Percentiles rank a stretch among this genome's conserved stretches.
These are phyloP conservation scores for Beauveria pseudobassiana DNA, from an alignment of 2,329 filamentous ascomycete species.

Conservation along the genomic window DNA sequence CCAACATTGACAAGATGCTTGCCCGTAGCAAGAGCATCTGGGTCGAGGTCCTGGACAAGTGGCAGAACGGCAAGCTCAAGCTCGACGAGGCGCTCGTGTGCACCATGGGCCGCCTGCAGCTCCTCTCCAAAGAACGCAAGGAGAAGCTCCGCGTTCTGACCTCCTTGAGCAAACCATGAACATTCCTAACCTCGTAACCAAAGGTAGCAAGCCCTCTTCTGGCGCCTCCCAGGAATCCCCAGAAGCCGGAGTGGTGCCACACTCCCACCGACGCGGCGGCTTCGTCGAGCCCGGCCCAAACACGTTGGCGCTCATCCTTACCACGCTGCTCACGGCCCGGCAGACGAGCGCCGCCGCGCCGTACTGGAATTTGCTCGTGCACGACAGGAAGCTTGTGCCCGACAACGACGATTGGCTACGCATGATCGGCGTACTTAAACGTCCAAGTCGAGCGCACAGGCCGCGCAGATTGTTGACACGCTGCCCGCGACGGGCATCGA, in stretches of 20 bases:
- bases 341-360: conserved; percentile 54
- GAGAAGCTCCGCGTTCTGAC: conserved; percentile 66
- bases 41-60: conserved; percentile 70
- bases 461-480: conserved; percentile 49
- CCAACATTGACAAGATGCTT: conserved; percentile 40
- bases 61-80: conserved; percentile 60
- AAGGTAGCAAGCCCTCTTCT: neutral
- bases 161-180: conserved; percentile 78
- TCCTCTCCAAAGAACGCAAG: conserved; percentile 48
- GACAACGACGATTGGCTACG: conserved; percentile 64
- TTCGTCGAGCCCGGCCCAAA: conserved; percentile 42
- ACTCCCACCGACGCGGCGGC: conserved; percentile 9
- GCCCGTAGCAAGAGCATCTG: conserved; percentile 68
- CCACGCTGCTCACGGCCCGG: conserved; percentile 53
- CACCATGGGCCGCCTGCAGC: conserved; percentile 72
- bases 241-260: neutral
- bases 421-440: conserved; percentile 61
- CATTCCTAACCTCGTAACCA: conserved; percentile 47
- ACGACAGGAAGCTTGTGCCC: conserved; percentile 54
- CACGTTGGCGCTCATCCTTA: conserved; percentile 61
- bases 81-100: conserved; percentile 75
- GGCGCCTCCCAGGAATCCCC: neutral
- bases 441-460: conserved; percentile 56
- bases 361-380: conserved; percentile 73
- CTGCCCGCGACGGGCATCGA: conserved; percentile 36